Percentiles rank a stretch among this genome's conserved stretches.
Conservation (phyloP, 169 alveolate genomes). For the Fabrea salina region DNA sequence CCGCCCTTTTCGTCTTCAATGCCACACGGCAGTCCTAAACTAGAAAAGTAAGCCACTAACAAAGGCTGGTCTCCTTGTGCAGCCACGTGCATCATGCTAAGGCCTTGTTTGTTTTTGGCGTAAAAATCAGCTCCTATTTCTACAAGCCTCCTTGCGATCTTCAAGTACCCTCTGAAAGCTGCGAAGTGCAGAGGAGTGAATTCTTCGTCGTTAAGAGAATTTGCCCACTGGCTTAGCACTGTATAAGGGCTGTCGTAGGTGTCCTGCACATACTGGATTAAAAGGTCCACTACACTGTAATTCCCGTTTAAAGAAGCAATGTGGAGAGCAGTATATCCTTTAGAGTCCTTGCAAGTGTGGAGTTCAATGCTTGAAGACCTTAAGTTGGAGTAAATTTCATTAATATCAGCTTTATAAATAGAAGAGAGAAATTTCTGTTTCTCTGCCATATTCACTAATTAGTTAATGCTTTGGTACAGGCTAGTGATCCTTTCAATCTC, state of each 20-base stretch:
- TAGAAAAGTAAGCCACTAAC: slow-evolving; percentile 55
- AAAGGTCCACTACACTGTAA: background rate
- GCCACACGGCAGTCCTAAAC: slow-evolving; percentile 14
- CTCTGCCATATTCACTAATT: slow-evolving; percentile 22
- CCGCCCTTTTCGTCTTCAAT: slow-evolving; percentile 29
- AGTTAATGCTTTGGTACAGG: background rate
- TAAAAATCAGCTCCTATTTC: slow-evolving; percentile 67
- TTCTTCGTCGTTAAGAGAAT: slow-evolving; percentile 24
- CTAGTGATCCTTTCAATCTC: background rate
- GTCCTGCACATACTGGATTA: background rate
- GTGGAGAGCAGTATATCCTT: slow-evolving; percentile 25
- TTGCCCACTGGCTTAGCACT: background rate
- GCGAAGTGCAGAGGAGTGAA: slow-evolving; percentile 25
- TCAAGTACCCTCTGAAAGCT: slow-evolving; percentile 41
- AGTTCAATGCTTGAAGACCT: background rate
- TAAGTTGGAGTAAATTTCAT: background rate
- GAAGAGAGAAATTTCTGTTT: background rate
- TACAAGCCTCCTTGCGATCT: slow-evolving; percentile 48
- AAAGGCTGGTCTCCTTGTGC: slow-evolving; percentile 79
- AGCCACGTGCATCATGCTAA: slow-evolving; percentile 71
- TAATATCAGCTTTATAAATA: slow-evolving; percentile 11
- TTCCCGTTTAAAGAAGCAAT: background rate
- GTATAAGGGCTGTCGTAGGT: too few relatives aligned
- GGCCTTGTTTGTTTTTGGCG: slow-evolving; percentile 41
- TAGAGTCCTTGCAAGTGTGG: background rate